Conservation (phyloP, 2,329 filamentous ascomycete species). For the Colletotrichum sojae region DNA sequence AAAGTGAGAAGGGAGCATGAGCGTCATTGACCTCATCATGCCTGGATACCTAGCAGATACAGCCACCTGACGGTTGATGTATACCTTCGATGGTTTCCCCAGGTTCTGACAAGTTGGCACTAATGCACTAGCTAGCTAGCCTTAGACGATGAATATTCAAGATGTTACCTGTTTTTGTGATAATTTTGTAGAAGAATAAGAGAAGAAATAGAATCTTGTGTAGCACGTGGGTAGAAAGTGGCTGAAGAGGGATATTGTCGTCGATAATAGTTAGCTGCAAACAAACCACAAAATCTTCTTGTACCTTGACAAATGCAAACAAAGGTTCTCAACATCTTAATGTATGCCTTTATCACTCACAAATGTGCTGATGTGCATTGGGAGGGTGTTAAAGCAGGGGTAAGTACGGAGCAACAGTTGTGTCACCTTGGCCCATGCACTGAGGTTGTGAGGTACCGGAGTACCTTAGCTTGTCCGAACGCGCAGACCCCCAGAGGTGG, state of each 20-base stretch:
- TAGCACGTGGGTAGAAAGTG: background rate
- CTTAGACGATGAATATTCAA: too few relatives aligned
- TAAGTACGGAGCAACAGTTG: constrained; percentile 20
- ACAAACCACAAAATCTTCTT: constrained; percentile 5
- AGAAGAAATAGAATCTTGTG: too few relatives aligned
- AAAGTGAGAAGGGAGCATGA: too few relatives aligned
- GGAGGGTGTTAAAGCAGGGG: constrained; percentile 38
- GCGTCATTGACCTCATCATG: too few relatives aligned
- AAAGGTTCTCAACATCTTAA: background rate
- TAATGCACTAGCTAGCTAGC: too few relatives aligned
- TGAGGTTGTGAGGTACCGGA: background rate
- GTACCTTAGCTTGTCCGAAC: constrained; percentile 21
- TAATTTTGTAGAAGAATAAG: too few relatives aligned
- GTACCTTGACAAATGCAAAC: background rate
- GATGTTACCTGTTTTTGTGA: too few relatives aligned
- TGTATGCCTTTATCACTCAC: constrained; percentile 19
- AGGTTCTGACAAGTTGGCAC: background rate
- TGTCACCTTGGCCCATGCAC: constrained; percentile 32
- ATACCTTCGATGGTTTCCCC: background rate
- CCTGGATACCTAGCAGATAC: background rate
- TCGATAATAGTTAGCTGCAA: background rate
- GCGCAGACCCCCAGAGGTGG: constrained; percentile 31
- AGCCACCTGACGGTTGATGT: background rate
- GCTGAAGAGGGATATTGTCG: background rate
- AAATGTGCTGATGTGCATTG: constrained; percentile 35